Percentiles rank a stretch among this genome's conserved stretches.
phyloP scores from a whole-genome alignment of 257 asterid genomes.

The Oldenlandia corymbosa region DNA sequence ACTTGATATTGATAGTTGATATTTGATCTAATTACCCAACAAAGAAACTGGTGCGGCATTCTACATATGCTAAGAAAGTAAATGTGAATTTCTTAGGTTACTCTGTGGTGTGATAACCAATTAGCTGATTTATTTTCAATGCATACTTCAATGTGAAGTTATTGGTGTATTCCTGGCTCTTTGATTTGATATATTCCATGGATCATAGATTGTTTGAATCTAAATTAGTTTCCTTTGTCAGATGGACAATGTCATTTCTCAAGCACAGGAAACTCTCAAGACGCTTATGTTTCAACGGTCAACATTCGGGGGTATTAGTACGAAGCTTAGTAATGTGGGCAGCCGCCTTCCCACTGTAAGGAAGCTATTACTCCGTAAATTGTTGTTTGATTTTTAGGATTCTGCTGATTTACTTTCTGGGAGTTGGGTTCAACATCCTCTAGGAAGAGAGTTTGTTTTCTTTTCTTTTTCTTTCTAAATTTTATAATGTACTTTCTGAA shows the following conservation, averaged over 20 bases:
- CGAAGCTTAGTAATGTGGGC: slow-evolving; percentile 88
- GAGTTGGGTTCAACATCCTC: too few species aligned
- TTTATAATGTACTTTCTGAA: not conserved
- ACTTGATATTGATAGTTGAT: not conserved
- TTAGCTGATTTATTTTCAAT: too few species aligned
- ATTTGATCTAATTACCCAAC: not conserved
- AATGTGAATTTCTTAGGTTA: too few species aligned
- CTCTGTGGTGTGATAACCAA: not conserved
- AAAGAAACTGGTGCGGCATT: not conserved
- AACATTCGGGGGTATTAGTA: slow-evolving; percentile 82
- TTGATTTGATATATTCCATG: not conserved
- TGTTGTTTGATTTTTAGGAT: not conserved
- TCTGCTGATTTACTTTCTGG: not conserved
- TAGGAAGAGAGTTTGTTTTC: too few species aligned
- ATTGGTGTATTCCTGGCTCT: too few species aligned
- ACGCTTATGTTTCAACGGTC: slow-evolving; percentile 84
- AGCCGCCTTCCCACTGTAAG: slow-evolving; percentile 95
- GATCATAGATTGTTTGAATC: slow-evolving; percentile 4
- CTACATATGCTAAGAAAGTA: not conserved
- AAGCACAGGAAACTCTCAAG: slow-evolving; percentile 92
- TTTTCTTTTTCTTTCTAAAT: too few species aligned
- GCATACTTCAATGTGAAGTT: too few species aligned
- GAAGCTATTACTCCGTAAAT: not conserved
- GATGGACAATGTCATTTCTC: slow-evolving; percentile 91
- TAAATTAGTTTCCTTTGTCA: slow-evolving; percentile 28